Evolutionary conservation across 73 alveolate species (phyloP).

Genomic region (Paraurostyla sp.): DNA sequence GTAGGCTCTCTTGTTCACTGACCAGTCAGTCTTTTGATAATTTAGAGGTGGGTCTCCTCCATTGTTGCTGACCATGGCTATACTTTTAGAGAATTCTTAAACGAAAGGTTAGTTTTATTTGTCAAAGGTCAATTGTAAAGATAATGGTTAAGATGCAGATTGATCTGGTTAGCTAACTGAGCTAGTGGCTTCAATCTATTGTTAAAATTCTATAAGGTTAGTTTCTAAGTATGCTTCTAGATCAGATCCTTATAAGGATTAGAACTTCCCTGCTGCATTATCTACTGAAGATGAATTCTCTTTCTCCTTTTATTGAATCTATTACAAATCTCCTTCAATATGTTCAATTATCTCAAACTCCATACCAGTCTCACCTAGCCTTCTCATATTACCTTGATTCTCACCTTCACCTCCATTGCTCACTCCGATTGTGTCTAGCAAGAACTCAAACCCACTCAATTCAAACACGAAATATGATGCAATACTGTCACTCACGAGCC

Average conservation of each 20-base stretch:
- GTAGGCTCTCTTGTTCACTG: constrained; percentile 69
- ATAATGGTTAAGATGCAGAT: neutral
- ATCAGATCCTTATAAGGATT: constrained; percentile 1
- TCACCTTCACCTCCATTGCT: neutral
- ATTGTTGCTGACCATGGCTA: constrained; percentile 34
- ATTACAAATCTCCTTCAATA: neutral
- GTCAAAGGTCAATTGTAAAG: neutral
- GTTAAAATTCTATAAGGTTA: neutral
- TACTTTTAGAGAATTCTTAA: constrained; percentile 60
- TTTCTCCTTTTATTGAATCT: neutral
- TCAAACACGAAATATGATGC: constrained; percentile 62
- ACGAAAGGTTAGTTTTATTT: neutral
- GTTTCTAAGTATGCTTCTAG: neutral
- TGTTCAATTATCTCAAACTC: neutral
- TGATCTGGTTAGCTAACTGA: neutral
- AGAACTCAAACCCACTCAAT: constrained; percentile 60
- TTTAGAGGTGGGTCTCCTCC: constrained; percentile 7
- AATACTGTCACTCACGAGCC: constrained; percentile 46
- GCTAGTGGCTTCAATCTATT: neutral
- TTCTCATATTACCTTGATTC: neutral
- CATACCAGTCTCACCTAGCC: neutral
- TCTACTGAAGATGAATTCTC: neutral
- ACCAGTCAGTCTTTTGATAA: constrained; percentile 65
- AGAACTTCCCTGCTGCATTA: neutral
- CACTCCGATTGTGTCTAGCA: constrained; percentile 56